A percentile compares a stretch with the other conserved stretches of the same genome.
Conservation (phyloP, 257 asterid species). For the Paraleonurus japonicus region DNA sequence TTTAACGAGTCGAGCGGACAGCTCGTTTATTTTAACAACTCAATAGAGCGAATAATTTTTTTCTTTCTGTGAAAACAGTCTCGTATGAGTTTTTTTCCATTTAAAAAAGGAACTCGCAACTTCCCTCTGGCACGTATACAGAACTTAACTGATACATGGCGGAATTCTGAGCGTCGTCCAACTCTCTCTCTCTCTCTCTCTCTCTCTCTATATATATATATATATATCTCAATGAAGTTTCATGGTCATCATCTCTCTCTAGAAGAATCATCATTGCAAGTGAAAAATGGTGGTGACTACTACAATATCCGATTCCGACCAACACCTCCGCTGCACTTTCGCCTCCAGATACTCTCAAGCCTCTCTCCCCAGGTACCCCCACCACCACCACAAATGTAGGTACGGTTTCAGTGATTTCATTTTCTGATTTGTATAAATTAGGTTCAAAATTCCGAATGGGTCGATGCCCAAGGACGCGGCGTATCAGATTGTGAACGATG, state of each 20-base stretch:
- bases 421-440: neutral
- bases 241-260: neutral
- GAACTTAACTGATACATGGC: neutral
- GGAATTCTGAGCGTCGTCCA: neutral
- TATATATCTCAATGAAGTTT: no score
- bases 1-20: no score
- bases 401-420: neutral
- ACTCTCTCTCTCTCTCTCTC: no score
- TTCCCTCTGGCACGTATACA: neutral
- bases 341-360: conserved; percentile 63
- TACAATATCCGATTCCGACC: conserved; percentile 32
- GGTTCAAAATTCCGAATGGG: conserved; percentile 51
- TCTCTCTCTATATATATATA: no score
- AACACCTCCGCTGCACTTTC: conserved; percentile 48
- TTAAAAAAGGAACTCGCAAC: neutral
- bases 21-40: no score
- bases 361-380: conserved; percentile 55
- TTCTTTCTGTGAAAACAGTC: no score
- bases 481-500: conserved; percentile 66
- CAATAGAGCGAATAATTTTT: no score
- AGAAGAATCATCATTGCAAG: neutral
- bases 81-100: no score
- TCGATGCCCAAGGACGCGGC: conserved; percentile 81
- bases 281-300: conserved; percentile 36
- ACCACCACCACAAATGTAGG: neutral